phyloP scores from a whole-genome alignment of 345 rosid species.

The Bruguiera parviflora region DNA sequence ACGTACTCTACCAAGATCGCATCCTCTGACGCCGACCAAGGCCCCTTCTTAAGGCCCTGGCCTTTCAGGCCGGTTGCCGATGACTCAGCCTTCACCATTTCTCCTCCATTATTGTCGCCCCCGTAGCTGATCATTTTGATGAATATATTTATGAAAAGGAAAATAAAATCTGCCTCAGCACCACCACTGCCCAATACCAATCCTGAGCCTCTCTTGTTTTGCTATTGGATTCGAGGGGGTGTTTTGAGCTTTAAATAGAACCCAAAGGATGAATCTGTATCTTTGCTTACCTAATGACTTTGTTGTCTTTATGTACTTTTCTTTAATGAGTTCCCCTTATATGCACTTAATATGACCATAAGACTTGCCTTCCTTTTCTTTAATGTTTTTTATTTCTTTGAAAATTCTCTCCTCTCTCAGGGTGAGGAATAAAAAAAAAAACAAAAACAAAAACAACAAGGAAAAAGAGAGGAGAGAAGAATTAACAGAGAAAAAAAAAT shows the following conservation, averaged over 20 bases:
- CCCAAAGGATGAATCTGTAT: background rate
- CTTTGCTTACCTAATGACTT: background rate
- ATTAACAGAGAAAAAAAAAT: background rate
- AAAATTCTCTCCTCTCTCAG: slow-evolving; percentile 33
- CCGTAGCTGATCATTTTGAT: slow-evolving; percentile 22
- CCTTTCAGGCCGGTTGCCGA: background rate
- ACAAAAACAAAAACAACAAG: background rate
- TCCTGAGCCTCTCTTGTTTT: background rate
- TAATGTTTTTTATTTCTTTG: background rate
- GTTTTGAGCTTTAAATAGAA: slow-evolving; percentile 8
- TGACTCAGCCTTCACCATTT: slow-evolving; percentile 1
- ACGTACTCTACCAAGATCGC: slow-evolving; percentile 68
- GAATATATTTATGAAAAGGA: background rate
- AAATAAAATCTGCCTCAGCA: no score
- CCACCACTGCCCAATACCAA: background rate
- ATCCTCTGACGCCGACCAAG: slow-evolving; percentile 80
- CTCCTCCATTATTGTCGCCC: background rate
- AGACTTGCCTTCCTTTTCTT: background rate
- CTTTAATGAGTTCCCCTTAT: slow-evolving; percentile 8
- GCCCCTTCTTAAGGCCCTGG: slow-evolving; percentile 72
- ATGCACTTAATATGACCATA: background rate
- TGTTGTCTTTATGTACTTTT: slow-evolving; percentile 9
- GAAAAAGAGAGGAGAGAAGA: slow-evolving; percentile 19
- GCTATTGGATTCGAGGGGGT: background rate
- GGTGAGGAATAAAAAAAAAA: slow-evolving; percentile 10